phyloP scores from a whole-genome alignment of 352 stramenopile genomes.

The Globisporangium mamillatum region DNA sequence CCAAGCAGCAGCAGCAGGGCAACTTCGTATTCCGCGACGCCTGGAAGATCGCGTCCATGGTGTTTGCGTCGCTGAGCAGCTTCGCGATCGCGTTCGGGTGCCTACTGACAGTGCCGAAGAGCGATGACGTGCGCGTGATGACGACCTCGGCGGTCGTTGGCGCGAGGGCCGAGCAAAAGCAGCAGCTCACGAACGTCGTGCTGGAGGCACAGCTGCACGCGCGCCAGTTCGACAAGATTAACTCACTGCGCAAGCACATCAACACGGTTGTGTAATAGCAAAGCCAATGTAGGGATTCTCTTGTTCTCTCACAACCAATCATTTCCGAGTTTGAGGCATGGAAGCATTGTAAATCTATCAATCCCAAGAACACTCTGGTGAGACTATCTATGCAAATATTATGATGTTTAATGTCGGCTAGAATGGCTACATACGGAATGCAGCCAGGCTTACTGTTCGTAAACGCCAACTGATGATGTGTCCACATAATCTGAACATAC shows the following conservation, averaged over 20 bases:
- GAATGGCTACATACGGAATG: background rate
- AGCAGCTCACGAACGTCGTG: constrained; percentile 28
- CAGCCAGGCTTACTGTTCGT: background rate
- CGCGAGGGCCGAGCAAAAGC: background rate
- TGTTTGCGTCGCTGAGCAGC: constrained; percentile 39
- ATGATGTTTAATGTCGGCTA: background rate
- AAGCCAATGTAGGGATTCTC: too few species aligned
- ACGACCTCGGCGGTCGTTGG: constrained; percentile 5
- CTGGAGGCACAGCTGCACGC: constrained; percentile 38
- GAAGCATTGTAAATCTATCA: background rate
- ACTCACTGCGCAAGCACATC: constrained; percentile 30
- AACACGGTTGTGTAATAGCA: constrained; percentile 31
- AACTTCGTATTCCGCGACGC: constrained; percentile 29
- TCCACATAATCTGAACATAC: background rate
- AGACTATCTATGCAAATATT: background rate
- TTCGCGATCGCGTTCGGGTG: constrained; percentile 42
- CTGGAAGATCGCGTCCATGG: constrained; percentile 33
- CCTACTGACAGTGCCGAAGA: constrained; percentile 27
- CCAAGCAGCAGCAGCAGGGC: constrained; percentile 37
- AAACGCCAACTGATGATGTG: background rate
- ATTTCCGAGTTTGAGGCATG: background rate
- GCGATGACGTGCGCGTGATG: constrained; percentile 21
- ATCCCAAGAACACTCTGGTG: background rate
- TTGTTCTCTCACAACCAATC: background rate
- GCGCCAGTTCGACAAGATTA: constrained; percentile 36